Evolutionary conservation across 257 asterid genomes (phyloP), one percentile per base, ranked within the genome.

Genomic region (Petunia secreta): DNA sequence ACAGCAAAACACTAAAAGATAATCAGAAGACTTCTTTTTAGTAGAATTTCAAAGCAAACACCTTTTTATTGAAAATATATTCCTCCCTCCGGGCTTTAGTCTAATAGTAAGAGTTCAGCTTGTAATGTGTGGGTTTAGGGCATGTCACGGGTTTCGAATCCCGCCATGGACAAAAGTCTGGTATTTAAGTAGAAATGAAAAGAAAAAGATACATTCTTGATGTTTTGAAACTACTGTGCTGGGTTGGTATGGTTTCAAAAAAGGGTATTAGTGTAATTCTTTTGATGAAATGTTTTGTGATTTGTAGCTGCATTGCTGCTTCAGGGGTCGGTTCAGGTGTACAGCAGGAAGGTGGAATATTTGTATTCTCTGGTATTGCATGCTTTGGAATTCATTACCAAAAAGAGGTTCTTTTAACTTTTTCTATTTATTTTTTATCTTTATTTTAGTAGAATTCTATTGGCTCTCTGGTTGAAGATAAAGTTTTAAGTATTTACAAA

Each of bases 271-370:
- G 14, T 57, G 63, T 57, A 57, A 57, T 15, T 57, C 63, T 14
- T 57, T 15, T 57, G 16, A 57, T 73, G 63, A 50, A 36, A 48
- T 2, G 44, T 15, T 66, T 88, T 85, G 84, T 64, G 79, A 65
- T 78, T 55, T 86, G 91, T 84, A 95, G 98, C 99, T 89, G 99
- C 99, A 13, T 84, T 95, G 95, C 88, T 95, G 89, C 98, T 95
- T 80, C 99, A 93, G 89, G 99, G 98, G 58, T 95, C 99, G 34
- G 96, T 90, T 77, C 99, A 93, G 88, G 99, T 95, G 86, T 95
- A 93, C 58, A 91, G 98, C 84, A 89, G 96, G 91, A 95, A 95
- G 90, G 99, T 95, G 79, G 98, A 95, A 85, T 95, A 94, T 86
- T 73, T 95, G 82, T 89, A 95, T 88, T 91, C 96, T 55, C 82